These are phyloP conservation scores for Fusarium nelsonii DNA, from an alignment of 2,329 filamentous ascomycete genomes.

Conservation along the genomic window DNA sequence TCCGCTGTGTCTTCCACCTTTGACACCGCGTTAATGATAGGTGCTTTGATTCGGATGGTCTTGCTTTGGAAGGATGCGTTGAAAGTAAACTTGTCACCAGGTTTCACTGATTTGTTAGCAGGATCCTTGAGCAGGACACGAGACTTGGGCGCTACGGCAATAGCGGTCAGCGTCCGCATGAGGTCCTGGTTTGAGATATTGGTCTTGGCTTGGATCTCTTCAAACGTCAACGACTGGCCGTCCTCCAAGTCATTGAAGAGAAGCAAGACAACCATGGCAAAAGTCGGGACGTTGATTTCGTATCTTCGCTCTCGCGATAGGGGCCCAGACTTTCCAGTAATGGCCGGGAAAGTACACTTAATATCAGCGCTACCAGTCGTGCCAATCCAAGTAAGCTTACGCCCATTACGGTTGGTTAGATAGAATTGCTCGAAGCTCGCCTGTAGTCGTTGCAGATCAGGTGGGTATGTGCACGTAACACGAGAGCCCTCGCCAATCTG, in stretches of 20 bases:
- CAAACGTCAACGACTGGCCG: conserved; percentile 66
- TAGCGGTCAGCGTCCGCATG: conserved; percentile 80
- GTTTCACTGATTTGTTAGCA: conserved; percentile 79
- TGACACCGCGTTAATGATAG: conserved; percentile 82
- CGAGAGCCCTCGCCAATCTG: conserved; percentile 61
- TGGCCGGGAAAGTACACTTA: conserved; percentile 79
- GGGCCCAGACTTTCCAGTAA: conserved; percentile 74
- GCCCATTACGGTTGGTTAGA: conserved; percentile 84
- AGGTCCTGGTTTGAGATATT: conserved; percentile 82
- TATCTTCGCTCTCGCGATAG: conserved; percentile 78
- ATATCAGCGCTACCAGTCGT: conserved; percentile 85
- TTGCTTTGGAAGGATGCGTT: conserved; percentile 86
- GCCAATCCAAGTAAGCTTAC: conserved; percentile 85
- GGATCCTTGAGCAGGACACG: conserved; percentile 85
- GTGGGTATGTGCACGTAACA: conserved; percentile 75
- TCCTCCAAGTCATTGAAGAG: conserved; percentile 85
- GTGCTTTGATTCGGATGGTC: conserved; percentile 88
- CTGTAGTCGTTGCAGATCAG: conserved; percentile 79
- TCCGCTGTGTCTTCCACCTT: conserved; percentile 83
- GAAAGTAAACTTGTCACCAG: conserved; percentile 83
- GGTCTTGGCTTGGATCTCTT: conserved; percentile 86
- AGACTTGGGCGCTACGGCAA: conserved; percentile 86
- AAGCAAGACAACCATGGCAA: conserved; percentile 89
- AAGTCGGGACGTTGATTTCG: conserved; percentile 92
- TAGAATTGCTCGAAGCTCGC: conserved; percentile 92